A percentile compares a stretch with the other conserved stretches of the same genome.
phyloP scores from a whole-genome alignment of 108 stramenopile genomes.

The Nitzschia sp. region DNA sequence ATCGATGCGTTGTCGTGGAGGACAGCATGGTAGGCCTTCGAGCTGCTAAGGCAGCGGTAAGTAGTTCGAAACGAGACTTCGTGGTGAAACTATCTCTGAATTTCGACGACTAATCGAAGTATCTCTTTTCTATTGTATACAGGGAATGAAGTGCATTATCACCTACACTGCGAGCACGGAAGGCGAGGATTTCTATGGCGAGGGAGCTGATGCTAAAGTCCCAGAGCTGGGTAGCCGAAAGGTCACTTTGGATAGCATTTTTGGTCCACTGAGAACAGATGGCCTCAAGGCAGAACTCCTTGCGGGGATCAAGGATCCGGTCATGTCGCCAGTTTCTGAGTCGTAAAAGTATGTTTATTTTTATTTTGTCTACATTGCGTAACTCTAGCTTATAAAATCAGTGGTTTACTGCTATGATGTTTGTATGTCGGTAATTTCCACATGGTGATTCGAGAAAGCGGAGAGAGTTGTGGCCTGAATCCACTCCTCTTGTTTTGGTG shows the following conservation, averaged over 20 bases:
- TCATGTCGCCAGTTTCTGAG: neutral
- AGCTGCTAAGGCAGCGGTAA: constrained; percentile 85
- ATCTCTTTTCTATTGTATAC: neutral
- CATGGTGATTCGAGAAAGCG: too few species aligned
- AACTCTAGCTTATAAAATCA: too few species aligned
- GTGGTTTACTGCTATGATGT: too few species aligned
- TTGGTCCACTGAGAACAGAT: constrained; percentile 59
- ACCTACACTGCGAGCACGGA: constrained; percentile 85
- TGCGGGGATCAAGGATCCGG: constrained; percentile 60
- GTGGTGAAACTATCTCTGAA: too few species aligned
- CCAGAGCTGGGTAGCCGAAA: constrained; percentile 67
- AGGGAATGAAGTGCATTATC: constrained; percentile 85
- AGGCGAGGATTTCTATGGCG: constrained; percentile 76
- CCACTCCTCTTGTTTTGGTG: too few species aligned
- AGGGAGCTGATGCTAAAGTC: constrained; percentile 80
- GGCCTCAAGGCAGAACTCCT: constrained; percentile 64
- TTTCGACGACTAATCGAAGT: too few species aligned
- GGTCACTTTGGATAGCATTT: constrained; percentile 72
- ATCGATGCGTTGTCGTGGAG: constrained; percentile 84
- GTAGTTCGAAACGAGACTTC: constrained; percentile 4
- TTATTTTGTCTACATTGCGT: too few species aligned
- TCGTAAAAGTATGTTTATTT: neutral
- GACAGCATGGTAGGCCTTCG: constrained; percentile 84
- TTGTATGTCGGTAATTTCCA: too few species aligned
- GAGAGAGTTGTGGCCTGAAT: too few species aligned